Base-by-base conservation (phyloP, 805 yeast species). In the Millerago galiae region DNA sequence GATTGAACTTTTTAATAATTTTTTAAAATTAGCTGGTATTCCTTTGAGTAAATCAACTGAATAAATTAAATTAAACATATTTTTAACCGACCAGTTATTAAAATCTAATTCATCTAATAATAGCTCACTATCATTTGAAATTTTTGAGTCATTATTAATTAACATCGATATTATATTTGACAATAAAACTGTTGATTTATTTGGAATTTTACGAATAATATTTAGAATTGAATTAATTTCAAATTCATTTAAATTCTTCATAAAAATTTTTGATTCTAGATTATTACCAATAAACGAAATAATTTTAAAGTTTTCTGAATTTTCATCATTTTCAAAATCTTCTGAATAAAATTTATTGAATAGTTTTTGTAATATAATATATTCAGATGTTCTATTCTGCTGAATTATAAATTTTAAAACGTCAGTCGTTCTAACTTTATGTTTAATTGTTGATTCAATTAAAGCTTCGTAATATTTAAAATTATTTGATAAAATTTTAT, bases 201-300 rank as follows among this genome's bases (percentile, higher is more conserved):
- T 13, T 10, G 40, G 40, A 21, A 40, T 12, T 13, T 40, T 21
- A 5, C 30, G 11, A 15, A 42, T 5, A 8, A 42, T 35, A 18
- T 24, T 26, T 13, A 31, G n/a, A 30, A 38, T 29, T 2, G 39
- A 26, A 7, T 37, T 14, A 5, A 38, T 17, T 17, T 44, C 47
- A 30, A 13, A 5, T 8, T 27, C 42, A 25, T 14, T 30, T 7
- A 42, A 32, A 14, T 42, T 31, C 13, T 26, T 42, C 15, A 47
- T 49, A 27, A 55, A 45, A 29, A 55, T 47, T 28, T 46, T 46
- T 2, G 57, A 51, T 34, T 53, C 57, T n/a, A 55, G 17, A 31
- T 53, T 52, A 40, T 55, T 54, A 5, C 48, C 39, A 33, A 55
- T 46, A 43, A 41, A 55, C 10, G 32, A 35, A n/a, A 53, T 38